Percentiles rank a stretch among this genome's conserved stretches.
These are phyloP conservation scores for Dorcoceras hygrometricum DNA, from an alignment of 257 asterid species.

Conservation along the genomic window DNA sequence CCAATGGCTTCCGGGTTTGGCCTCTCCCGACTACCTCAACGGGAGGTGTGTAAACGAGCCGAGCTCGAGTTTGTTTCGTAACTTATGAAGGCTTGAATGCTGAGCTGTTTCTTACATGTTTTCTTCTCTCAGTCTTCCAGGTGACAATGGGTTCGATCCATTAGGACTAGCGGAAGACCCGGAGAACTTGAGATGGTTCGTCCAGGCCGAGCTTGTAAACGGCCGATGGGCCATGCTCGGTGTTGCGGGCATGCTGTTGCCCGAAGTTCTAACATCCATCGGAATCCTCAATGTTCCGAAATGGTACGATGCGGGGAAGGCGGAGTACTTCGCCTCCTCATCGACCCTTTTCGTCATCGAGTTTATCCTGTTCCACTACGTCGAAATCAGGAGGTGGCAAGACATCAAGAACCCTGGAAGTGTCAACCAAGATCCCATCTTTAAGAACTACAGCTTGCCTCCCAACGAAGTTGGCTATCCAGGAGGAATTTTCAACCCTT, in stretches of 20 bases:
- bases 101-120: neutral
- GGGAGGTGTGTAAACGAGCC: conserved; percentile 57
- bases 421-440: conserved; percentile 86
- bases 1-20: conserved; percentile 88
- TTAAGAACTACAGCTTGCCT: conserved; percentile 81
- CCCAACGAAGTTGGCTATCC: conserved; percentile 83
- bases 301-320: conserved; percentile 91
- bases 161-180: conserved; percentile 90
- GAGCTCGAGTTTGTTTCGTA: neutral
- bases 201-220: conserved; percentile 90
- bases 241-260: conserved; percentile 84
- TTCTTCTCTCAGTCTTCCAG: conserved; percentile 49
- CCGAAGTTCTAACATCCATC: conserved; percentile 63
- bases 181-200: conserved; percentile 70
- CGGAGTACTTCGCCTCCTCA: conserved; percentile 79
- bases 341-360: conserved; percentile 85
- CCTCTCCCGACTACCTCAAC: conserved; percentile 77
- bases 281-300: conserved; percentile 77
- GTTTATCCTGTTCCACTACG: conserved; percentile 93
- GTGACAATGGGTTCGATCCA: conserved; percentile 94
- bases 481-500: conserved; percentile 86
- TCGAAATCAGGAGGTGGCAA: conserved; percentile 96
- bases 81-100: neutral
- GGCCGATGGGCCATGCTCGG: conserved; percentile 98
- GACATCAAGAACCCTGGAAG: conserved; percentile 92